These are phyloP conservation scores for Hericium erinaceus DNA, from an alignment of 768 basidiomycete genomes.

Conservation along the genomic window DNA sequence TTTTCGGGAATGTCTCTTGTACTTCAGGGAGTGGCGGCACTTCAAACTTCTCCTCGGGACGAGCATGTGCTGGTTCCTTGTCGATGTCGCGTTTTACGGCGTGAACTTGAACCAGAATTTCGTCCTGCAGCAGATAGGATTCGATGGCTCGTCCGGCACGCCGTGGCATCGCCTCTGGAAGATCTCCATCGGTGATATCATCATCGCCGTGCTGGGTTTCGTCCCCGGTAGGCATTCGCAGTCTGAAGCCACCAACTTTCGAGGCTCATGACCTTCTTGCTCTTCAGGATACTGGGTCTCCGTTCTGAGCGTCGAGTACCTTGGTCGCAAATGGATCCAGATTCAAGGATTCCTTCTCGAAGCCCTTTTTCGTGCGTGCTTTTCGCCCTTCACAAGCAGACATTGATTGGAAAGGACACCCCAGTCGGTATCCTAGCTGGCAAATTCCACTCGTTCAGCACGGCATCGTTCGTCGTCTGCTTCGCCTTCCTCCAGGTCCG, in stretches of 20 bases:
- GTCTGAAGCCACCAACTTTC: background rate
- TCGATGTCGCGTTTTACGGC: conserved; percentile 76
- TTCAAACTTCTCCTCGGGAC: conserved; percentile 61
- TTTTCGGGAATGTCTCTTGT: conserved; percentile 45
- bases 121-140: conserved; percentile 66
- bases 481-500: conserved; percentile 58
- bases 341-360: conserved; percentile 64
- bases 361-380: conserved; percentile 51
- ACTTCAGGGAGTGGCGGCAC: conserved; percentile 70
- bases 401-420: background rate
- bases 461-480: conserved; percentile 55
- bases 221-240: conserved; percentile 45
- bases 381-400: background rate
- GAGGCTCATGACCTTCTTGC: background rate
- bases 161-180: conserved; percentile 62
- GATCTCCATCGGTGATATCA: conserved; percentile 56
- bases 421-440: conserved; percentile 63
- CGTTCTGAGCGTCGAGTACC: conserved; percentile 58
- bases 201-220: conserved; percentile 68
- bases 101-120: conserved; percentile 70
- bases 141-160: conserved; percentile 44
- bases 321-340: conserved; percentile 71
- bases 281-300: conserved; percentile 59
- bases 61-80: conserved; percentile 61
- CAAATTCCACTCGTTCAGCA: conserved; percentile 47